Base-by-base conservation (phyloP, 176 grass and related monocot species). In the Alloteropsis semialata region DNA sequence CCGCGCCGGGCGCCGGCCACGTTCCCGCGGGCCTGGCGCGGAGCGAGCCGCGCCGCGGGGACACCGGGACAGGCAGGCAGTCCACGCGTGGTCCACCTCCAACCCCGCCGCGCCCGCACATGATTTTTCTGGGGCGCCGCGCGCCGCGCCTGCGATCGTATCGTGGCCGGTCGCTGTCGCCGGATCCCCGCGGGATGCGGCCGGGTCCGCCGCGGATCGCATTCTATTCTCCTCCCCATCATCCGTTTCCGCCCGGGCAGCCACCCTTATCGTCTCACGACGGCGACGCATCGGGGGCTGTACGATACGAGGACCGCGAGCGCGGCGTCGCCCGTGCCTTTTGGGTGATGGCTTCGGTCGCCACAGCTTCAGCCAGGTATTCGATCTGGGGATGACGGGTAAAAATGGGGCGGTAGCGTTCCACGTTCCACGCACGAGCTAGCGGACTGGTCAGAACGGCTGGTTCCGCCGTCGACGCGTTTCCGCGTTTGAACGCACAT, bases 1-100 rank as follows among this genome's bases (percentile, higher is more conserved):
- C n/a, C n/a, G n/a, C n/a, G n/a, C n/a, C n/a, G n/a, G n/a, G 50
- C 77, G 81, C 75, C 19, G 74, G 51, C 86, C 86, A 88, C 80
- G 86, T 88, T 84, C 65, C 84, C 61, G 46, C 68, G 50, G 67
- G 34, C 43, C 55, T 38, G 74, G 49, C 76, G 24, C 24, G 53
- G 16, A 8, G 34, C 55, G 55, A 24, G 54, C 22, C 4, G 53
- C 1, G 6, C 50, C 18, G 51, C 19, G 7, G 49, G 6, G 6
- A 51, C 34, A 5, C 60, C 48, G 6, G 43, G 44, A 41, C 28
- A 13, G 62, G 5, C 10, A 50, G 67, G 21, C 6, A 62, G 84
- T 63, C 66, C 57, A 53, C 49, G 38, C 66, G 48, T 68, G 75
- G 87, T 69, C 87, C 82, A 85, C 77, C 34, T 49, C n/a, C n/a